Percentiles rank a stretch among this genome's conserved stretches.
Evolutionary conservation across 352 stramenopile genomes (phyloP).

Genomic region (Plasmopara muralis): DNA sequence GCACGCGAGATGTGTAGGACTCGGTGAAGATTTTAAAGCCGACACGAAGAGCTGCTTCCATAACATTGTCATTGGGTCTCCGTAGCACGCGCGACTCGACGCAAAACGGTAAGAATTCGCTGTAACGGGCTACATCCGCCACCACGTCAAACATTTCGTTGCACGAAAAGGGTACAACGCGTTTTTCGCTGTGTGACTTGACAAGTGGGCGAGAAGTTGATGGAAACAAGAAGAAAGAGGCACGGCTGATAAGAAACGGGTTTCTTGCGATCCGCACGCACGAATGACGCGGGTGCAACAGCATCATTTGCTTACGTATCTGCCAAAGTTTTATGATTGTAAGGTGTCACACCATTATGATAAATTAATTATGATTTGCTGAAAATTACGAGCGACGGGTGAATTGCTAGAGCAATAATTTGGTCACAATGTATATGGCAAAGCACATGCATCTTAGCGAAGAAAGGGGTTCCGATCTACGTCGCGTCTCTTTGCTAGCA

Average conservation of each 20-base stretch:
- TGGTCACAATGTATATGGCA: too few relatives aligned
- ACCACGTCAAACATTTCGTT: conserved; percentile 81
- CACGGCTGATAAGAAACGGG: conserved; percentile 9
- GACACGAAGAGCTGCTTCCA: conserved; percentile 64
- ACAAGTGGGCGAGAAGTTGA: conserved; percentile 41
- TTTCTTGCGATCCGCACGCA: conserved; percentile 3
- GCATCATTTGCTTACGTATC: conserved; percentile 13
- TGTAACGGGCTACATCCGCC: conserved; percentile 61
- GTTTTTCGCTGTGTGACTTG: conserved; percentile 68
- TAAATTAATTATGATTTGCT: too few relatives aligned
- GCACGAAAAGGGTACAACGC: conserved; percentile 67
- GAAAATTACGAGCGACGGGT: too few relatives aligned
- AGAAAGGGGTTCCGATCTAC: too few relatives aligned
- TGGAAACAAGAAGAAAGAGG: conserved; percentile 55
- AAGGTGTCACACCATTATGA: too few relatives aligned
- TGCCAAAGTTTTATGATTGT: too few relatives aligned
- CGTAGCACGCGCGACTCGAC: conserved; percentile 69
- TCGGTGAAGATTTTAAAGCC: conserved; percentile 83
- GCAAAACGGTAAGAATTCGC: conserved; percentile 77
- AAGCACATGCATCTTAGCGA: too few relatives aligned
- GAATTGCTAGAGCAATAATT: not conserved
- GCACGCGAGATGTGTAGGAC: conserved; percentile 73
- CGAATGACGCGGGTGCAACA: conserved; percentile 14
- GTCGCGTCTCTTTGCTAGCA: too few relatives aligned
- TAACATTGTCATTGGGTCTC: conserved; percentile 65